Conservation (phyloP, 352 stramenopile genomes). For the Blastocystis sp. region DNA sequence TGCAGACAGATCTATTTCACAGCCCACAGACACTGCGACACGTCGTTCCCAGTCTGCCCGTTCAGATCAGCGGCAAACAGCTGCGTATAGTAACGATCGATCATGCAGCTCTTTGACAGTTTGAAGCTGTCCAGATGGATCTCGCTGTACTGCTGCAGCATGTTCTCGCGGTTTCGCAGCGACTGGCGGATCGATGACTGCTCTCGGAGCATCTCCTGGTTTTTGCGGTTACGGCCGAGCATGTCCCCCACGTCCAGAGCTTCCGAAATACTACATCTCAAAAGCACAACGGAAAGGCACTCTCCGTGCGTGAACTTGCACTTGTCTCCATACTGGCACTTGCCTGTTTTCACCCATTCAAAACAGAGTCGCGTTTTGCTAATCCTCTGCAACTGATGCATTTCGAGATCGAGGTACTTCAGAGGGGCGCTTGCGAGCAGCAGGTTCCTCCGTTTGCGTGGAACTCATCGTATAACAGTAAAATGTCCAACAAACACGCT, state of each 20-base stretch:
- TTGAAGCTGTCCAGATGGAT: conserved; percentile 53
- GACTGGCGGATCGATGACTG: conserved; percentile 53
- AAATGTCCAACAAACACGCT: background rate
- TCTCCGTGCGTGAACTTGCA: conserved; percentile 48
- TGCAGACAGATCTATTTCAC: conserved; percentile 15
- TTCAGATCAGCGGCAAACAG: conserved; percentile 32
- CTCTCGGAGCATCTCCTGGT: conserved; percentile 40
- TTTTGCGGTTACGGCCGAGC: conserved; percentile 28
- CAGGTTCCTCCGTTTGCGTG: too few relatives aligned
- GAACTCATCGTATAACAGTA: too few relatives aligned
- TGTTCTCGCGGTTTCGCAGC: conserved; percentile 34
- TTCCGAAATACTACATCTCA: conserved; percentile 38
- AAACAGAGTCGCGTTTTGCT: conserved; percentile 41
- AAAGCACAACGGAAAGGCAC: background rate
- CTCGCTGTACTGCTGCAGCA: conserved; percentile 29
- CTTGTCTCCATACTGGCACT: conserved; percentile 40
- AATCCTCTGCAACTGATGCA: conserved; percentile 11
- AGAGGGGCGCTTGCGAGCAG: too few relatives aligned
- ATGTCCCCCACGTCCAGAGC: conserved; percentile 20
- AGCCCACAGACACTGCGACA: background rate
- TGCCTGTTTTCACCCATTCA: conserved; percentile 53
- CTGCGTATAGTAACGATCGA: conserved; percentile 62
- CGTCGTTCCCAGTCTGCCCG: background rate
- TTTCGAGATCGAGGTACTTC: background rate
- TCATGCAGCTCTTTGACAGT: conserved; percentile 61